Evolutionary conservation across 2,329 filamentous ascomycete genomes (phyloP), one percentile per base, ranked within the genome.

Genomic region (Ceratocystis colombiana): DNA sequence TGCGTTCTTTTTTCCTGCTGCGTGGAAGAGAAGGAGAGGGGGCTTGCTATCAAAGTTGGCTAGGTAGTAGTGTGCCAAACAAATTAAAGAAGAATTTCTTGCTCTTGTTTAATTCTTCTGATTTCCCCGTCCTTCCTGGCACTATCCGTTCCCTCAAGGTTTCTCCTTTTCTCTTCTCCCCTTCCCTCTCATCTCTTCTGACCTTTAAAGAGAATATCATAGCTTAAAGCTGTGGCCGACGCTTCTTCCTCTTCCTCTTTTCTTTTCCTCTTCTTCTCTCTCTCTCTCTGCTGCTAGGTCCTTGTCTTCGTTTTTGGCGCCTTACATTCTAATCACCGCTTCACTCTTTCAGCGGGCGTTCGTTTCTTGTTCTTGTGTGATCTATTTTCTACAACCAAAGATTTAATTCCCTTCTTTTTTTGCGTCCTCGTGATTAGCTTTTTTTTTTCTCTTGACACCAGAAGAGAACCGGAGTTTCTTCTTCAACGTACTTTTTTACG

Each of bases 331-430:
- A 69, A 80, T 77, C 73, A 87, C 86, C 86, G 87, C 87, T 89
- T 89, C 88, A 90, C 85, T 90, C 89, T 76, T 90, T 92, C 79
- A 91, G 88, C 88, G 88, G 88, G 84, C 87, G 85, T 80, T 89
- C 86, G 78, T 88, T 88, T 75, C 72, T 66, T 20, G 44, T 33
- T 50, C 59, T 46, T 62, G 61, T 44, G 37, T 62, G 61, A 62
- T 46, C 62, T 67, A 61, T 50, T 12, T 53, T 48, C 33, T 41
- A 41, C 37, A 4, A 41, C 37, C 44, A 63, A 63, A 46, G 45
- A 30, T 50, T 64, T 53, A 44, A 41, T 64, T 64, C 37, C 48
- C 45, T 57, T 10, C 55, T 64, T 22, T 33, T 33, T 64, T 10
- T 20, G n/a, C 25, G 41, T 41, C 20, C 73, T 69, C 66, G 66